Evolutionary conservation across 2,329 filamentous ascomycete species (phyloP).

Genomic region (Coniochaeta sp.): DNA sequence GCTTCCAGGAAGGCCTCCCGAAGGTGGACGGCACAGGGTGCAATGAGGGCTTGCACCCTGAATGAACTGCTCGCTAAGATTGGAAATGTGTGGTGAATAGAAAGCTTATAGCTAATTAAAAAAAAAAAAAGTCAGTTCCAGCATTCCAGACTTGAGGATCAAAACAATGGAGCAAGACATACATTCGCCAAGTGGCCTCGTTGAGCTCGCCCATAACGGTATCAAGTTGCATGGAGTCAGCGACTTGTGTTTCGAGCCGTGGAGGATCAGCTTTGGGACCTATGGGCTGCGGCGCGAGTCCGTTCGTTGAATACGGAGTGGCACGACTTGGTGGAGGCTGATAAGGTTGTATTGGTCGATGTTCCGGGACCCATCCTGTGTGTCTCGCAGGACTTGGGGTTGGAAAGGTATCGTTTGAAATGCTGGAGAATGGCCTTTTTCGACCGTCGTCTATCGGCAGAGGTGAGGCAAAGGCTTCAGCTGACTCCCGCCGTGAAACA

Average conservation of each 20-base stretch:
- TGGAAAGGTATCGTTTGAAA: constrained; percentile 31
- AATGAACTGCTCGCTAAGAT: constrained; percentile 52
- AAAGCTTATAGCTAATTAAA: constrained; percentile 47
- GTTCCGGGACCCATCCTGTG: constrained; percentile 38
- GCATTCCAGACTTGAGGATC: not conserved
- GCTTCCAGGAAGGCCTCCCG: constrained; percentile 59
- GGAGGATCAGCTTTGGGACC: constrained; percentile 24
- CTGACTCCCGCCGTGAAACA: constrained; percentile 24
- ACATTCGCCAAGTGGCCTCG: not conserved
- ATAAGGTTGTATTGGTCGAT: constrained; percentile 34
- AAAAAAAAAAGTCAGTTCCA: not conserved
- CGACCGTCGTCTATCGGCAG: constrained; percentile 29
- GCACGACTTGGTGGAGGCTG: constrained; percentile 11
- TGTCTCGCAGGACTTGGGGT: constrained; percentile 34
- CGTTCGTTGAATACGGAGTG: constrained; percentile 26
- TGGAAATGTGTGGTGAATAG: constrained; percentile 61
- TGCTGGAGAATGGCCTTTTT: constrained; percentile 43
- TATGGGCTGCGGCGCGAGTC: constrained; percentile 38
- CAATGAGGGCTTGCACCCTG: constrained; percentile 47
- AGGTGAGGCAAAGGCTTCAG: constrained; percentile 46
- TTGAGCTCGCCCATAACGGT: constrained; percentile 2
- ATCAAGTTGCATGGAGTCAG: constrained; percentile 21
- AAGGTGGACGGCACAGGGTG: constrained; percentile 46
- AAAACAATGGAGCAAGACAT: not conserved
- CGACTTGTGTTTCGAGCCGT: constrained; percentile 8